phyloP scores from a whole-genome alignment of 768 basidiomycete species.

The Rhodotorula babjevae region DNA sequence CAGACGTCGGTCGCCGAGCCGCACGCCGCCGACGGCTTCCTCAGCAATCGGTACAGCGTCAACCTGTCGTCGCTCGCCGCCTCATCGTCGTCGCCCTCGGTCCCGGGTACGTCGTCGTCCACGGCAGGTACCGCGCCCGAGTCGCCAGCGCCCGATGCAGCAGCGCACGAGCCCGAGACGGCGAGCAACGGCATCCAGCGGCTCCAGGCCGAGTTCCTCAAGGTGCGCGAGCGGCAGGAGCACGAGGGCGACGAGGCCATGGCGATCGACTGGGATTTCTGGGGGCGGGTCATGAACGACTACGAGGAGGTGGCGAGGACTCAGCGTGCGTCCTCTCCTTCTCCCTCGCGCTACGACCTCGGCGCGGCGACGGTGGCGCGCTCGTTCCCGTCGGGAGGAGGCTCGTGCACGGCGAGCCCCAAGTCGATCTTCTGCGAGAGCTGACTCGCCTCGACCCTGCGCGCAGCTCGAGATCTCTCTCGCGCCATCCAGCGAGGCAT shows the following conservation, averaged over 20 bases:
- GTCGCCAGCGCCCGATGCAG: background rate
- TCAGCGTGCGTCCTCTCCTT: slow-evolving; percentile 15
- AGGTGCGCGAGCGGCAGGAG: background rate
- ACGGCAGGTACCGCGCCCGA: no score
- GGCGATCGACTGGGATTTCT: slow-evolving; percentile 60
- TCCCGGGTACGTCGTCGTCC: no score
- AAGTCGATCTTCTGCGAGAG: no score
- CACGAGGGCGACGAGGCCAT: background rate
- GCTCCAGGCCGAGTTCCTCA: slow-evolving; percentile 2
- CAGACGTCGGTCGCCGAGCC: background rate
- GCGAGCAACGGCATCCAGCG: background rate
- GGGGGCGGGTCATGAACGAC: slow-evolving; percentile 86
- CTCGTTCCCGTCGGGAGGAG: accelerated
- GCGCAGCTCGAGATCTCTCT: slow-evolving; percentile 64
- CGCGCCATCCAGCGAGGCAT: slow-evolving; percentile 88
- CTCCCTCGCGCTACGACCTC: background rate
- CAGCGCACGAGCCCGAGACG: no score
- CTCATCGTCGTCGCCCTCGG: background rate
- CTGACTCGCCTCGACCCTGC: background rate
- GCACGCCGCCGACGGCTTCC: slow-evolving; percentile 19
- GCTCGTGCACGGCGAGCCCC: background rate
- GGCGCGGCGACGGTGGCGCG: no score
- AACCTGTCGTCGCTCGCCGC: background rate
- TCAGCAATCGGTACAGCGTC: slow-evolving; percentile 4
- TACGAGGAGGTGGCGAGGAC: slow-evolving; percentile 73